Evolutionary conservation across 305 asterid genomes (phyloP), one percentile per base, ranked within the genome.

Genomic region (Solanum hybrid): DNA sequence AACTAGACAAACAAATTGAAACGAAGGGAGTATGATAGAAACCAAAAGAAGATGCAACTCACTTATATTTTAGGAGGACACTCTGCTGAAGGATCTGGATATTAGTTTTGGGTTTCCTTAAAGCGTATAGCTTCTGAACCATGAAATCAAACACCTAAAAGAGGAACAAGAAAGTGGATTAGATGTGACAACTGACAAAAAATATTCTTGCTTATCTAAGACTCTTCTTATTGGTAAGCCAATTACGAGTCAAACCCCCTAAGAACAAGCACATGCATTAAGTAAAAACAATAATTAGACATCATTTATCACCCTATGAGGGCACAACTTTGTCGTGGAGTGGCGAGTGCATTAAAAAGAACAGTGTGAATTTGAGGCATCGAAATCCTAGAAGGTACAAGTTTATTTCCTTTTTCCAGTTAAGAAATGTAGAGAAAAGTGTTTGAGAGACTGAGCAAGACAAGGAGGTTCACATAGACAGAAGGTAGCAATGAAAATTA

Each of bases 11-110:
- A 26, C 77, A 71, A 26, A 26, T 71, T 71, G 18, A 26, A 26
- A 71, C 34, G 8, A 4, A 71, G 20, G 77, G 34, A 26, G 76
- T 20, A 18, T 36, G 51, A 82, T 34, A 73, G 88, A 87, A 46
- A 86, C 31, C 75, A 84, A 67, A 51, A 51, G 75, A 84, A 84
- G 75, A 51, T n/a, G 31, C 73, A 91, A 92, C 99, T 93, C 94
- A 97, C 99, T 97, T 97, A 94, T 97, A 95, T 93, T 97, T 97
- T 90, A 97, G 93, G 92, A 97, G 99, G 92, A 97, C 97, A 90
- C 97, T 96, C 92, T 97, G 99, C 89, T 97, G 99, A 93, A 97
- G 98, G 90, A 97, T 97, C 97, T 97, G 99, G 81, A 97, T 97
- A 84, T 97, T 97, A 87, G 99, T 97, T 95, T 97, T 97, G 89